phyloP scores from a whole-genome alignment of 2,329 filamentous ascomycete species.

The Trichoderma harzianum region DNA sequence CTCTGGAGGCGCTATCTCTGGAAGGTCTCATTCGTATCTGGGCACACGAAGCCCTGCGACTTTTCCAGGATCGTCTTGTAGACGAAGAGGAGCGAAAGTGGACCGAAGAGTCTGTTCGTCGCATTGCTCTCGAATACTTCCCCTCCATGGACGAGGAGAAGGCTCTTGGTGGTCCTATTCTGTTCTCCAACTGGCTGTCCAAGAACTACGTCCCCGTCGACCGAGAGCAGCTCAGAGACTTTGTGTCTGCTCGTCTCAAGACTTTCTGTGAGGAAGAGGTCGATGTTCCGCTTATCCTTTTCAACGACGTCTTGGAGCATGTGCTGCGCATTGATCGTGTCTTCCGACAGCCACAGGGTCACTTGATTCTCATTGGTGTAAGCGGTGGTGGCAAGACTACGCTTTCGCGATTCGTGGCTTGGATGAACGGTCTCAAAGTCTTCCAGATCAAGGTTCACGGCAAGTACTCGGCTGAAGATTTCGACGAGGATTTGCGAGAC shows the following conservation, averaged over 20 bases:
- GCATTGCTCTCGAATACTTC: constrained; percentile 88
- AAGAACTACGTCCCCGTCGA: constrained; percentile 98
- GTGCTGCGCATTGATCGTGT: constrained; percentile 97
- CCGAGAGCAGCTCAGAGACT: constrained; percentile 90
- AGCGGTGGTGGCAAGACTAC: constrained; percentile 99
- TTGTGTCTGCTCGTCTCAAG: constrained; percentile 93
- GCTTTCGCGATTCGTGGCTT: constrained; percentile 93
- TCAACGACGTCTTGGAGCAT: constrained; percentile 98
- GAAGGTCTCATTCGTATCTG: constrained; percentile 95
- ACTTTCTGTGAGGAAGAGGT: constrained; percentile 99
- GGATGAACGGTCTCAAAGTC: constrained; percentile 99
- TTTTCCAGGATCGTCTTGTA: constrained; percentile 97
- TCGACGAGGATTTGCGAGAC: constrained; percentile 93
- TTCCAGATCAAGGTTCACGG: constrained; percentile 99
- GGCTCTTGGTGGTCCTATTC: constrained; percentile 85
- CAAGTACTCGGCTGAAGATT: constrained; percentile 96
- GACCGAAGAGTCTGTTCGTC: constrained; percentile 84
- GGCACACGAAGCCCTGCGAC: constrained; percentile 91
- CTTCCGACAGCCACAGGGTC: constrained; percentile 95
- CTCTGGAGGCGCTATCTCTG: constrained; percentile 79
- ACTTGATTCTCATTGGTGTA: constrained; percentile 97
- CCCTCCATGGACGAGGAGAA: constrained; percentile 90
- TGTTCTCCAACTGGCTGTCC: constrained; percentile 99
- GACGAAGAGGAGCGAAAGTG: constrained; percentile 90
- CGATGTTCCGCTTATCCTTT: constrained; percentile 96